Percentiles rank a stretch among this genome's conserved stretches.
These are phyloP conservation scores for Colletotrichum gloeosporioides DNA, from an alignment of 2,329 filamentous ascomycete species.

Conservation along the genomic window DNA sequence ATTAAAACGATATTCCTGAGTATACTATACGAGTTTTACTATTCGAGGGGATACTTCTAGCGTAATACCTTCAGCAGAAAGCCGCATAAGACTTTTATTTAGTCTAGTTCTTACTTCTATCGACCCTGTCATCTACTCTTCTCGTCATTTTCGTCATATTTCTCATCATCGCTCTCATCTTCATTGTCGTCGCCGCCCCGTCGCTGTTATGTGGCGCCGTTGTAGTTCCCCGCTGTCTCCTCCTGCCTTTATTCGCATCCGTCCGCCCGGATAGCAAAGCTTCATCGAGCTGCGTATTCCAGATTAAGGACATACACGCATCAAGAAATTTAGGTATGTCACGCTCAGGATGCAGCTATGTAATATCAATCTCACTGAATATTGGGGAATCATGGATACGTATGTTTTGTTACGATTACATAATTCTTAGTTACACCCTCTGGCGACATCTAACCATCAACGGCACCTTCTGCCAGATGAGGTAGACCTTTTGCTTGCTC, in stretches of 20 bases:
- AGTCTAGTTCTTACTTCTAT: background rate
- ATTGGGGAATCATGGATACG: background rate
- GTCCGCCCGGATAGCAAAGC: background rate
- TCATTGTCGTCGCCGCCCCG: background rate
- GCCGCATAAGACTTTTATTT: background rate
- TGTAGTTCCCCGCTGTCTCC: background rate
- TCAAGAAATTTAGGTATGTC: background rate
- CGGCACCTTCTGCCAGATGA: conserved; percentile 40
- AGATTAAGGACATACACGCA: background rate
- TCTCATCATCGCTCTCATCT: background rate
- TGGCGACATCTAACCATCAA: background rate
- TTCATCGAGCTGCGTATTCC: background rate
- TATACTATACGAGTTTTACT: background rate
- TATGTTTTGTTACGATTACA: background rate
- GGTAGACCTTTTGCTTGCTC: conserved; percentile 37
- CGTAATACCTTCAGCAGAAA: background rate
- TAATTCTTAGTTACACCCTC: background rate
- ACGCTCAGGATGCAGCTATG: background rate
- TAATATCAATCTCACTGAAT: background rate
- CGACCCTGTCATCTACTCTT: background rate
- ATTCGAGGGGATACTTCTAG: background rate
- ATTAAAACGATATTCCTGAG: background rate
- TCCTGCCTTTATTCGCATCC: background rate
- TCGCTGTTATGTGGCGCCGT: background rate
- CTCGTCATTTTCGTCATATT: background rate